These are phyloP conservation scores for Sinapis alba DNA, from an alignment of 441 rosid genomes.

Conservation along the genomic window DNA sequence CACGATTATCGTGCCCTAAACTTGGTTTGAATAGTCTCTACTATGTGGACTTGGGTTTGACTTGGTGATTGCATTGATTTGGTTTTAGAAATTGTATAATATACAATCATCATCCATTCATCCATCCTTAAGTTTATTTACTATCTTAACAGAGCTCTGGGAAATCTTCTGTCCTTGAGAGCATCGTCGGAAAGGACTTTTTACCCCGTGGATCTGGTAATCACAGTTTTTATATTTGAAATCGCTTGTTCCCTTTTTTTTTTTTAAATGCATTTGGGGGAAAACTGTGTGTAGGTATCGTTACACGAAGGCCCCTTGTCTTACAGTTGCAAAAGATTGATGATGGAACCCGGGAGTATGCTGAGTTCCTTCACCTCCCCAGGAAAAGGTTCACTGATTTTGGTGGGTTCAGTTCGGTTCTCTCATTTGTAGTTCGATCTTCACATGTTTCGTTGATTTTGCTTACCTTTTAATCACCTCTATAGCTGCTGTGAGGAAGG, in stretches of 20 bases:
- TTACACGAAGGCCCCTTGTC: conserved; percentile 93
- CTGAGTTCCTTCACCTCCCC: conserved; percentile 92
- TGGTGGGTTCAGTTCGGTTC: conserved; percentile 46
- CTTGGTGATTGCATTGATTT: neutral
- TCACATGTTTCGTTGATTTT: neutral
- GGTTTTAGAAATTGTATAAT: neutral
- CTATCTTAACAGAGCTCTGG: conserved; percentile 78
- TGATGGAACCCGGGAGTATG: conserved; percentile 90
- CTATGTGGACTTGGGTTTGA: neutral
- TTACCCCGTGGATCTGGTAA: conserved; percentile 99
- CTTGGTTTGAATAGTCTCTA: conserved; percentile 1
- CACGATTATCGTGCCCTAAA: neutral
- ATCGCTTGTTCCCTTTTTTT: neutral
- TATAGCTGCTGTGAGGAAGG: conserved; percentile 94
- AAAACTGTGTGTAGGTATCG: conserved; percentile 69
- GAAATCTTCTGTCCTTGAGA: conserved; percentile 96
- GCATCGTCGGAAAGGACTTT: conserved; percentile 95
- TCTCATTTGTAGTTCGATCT: neutral
- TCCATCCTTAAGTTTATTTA: conserved; percentile 1
- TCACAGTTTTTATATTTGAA: neutral
- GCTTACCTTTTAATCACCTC: neutral
- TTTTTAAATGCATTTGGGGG: neutral
- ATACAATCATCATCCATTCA: neutral
- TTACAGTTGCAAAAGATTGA: conserved; percentile 94
- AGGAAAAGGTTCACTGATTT: conserved; percentile 85